Percentiles rank a stretch among this genome's conserved stretches.
Evolutionary conservation across 495 filamentous ascomycete species (phyloP).

Genomic region (Lasiosphaeria miniovina): DNA sequence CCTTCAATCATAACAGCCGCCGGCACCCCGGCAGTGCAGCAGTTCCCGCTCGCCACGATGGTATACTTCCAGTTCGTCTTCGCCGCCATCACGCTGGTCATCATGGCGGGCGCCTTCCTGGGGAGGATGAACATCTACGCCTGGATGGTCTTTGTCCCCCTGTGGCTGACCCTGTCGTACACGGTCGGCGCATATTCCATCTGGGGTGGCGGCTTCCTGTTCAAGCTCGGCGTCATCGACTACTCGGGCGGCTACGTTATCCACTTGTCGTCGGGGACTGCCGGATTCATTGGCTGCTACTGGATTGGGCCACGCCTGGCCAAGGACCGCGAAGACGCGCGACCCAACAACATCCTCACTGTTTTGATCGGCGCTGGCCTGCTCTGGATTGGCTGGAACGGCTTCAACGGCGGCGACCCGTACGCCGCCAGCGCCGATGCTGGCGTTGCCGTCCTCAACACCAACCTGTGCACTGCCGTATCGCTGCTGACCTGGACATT

Average conservation of each 20-base stretch:
- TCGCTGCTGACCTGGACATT: slow-evolving; percentile 50
- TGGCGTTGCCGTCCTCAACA: slow-evolving; percentile 57
- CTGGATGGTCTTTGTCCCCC: slow-evolving; percentile 57
- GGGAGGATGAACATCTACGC: slow-evolving; percentile 54
- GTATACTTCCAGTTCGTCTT: slow-evolving; percentile 61
- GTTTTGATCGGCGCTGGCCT: slow-evolving; percentile 53
- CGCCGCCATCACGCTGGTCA: slow-evolving; percentile 55
- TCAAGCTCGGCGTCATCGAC: slow-evolving; percentile 50
- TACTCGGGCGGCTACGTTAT: slow-evolving; percentile 61
- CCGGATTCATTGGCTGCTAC: slow-evolving; percentile 52
- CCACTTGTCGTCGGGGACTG: slow-evolving; percentile 55
- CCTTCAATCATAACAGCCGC: slow-evolving; percentile 32
- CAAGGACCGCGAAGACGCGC: slow-evolving; percentile 48
- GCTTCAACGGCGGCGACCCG: slow-evolving; percentile 58
- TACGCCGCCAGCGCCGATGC: slow-evolving; percentile 54
- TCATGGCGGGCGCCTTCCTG: slow-evolving; percentile 50
- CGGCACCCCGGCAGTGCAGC: slow-evolving; percentile 24
- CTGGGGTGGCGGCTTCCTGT: slow-evolving; percentile 57
- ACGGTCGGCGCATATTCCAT: slow-evolving; percentile 45
- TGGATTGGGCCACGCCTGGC: slow-evolving; percentile 54
- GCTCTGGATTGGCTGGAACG: slow-evolving; percentile 60
- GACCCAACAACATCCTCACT: slow-evolving; percentile 51
- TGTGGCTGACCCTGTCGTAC: slow-evolving; percentile 55
- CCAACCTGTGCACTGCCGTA: slow-evolving; percentile 53
- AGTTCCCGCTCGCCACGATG: slow-evolving; percentile 54